Conservation (phyloP, 306 rosid species). For the Leucaena leucocephala region DNA sequence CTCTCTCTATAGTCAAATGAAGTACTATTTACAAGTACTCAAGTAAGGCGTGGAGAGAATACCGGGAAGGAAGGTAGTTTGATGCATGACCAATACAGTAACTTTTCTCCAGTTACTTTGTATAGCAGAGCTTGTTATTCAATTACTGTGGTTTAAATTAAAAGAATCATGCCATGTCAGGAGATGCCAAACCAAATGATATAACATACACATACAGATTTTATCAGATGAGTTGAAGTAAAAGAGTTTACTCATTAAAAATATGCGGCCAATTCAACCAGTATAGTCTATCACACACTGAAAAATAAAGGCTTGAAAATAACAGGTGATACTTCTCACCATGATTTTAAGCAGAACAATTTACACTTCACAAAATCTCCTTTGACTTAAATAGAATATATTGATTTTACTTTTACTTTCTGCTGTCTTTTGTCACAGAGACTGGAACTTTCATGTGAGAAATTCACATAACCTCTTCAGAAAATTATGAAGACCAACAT, state of each 20-base stretch:
- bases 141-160: background rate
- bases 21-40: background rate
- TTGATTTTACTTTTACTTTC: background rate
- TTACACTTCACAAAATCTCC: background rate
- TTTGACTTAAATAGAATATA: slow-evolving; percentile 25
- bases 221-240: background rate
- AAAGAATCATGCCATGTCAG: background rate
- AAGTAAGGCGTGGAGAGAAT: background rate
- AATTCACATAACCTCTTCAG: slow-evolving; percentile 34
- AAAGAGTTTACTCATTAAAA: background rate
- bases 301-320: slow-evolving; percentile 1
- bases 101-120: background rate
- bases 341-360: slow-evolving; percentile 9
- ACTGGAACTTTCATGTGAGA: slow-evolving; percentile 2
- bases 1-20: background rate
- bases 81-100: background rate
- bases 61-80: background rate
- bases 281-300: background rate
- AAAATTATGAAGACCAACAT: slow-evolving; percentile 4
- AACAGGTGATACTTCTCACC: slow-evolving; percentile 12
- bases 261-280: background rate
- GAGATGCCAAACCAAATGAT: background rate
- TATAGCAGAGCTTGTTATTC: background rate
- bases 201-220: background rate
- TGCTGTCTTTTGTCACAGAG: background rate